Base-by-base conservation (phyloP, 148 eudicot species). In the Cornus suecica region DNA sequence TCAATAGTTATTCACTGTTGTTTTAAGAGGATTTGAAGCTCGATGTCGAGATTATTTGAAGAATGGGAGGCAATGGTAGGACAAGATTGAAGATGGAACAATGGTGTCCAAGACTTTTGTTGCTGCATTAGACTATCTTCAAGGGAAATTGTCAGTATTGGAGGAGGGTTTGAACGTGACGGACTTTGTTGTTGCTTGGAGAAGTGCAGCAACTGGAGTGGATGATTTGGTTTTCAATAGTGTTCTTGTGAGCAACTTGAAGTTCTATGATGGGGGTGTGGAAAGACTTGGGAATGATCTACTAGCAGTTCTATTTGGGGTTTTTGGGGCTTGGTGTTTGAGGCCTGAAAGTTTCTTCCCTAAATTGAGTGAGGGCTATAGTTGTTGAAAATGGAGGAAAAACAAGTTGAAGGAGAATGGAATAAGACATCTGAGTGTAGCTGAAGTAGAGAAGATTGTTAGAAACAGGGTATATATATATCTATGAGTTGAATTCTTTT, bases 331-430 rank as follows among this genome's bases (percentile, higher is more conserved):
- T 41, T 93, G 97, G 99, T 95, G 99, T 86, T 80, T 95, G 86
- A 90, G 97, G 85, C 97, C 99, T 2, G 93, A 93, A 87, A 92
- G 97, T 28, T 95, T 91, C 86, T 93, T 95, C 84, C 97, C 99
- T 5, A 78, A 84, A 75, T 52, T 86, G 11, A 88, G 83, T 30
- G 97, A 92, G 71, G 88, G 92, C 72, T 76, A 90, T 63, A 84
- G 84, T 62, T 92, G 74, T 80, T 95, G 75, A 95, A 84, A 80
- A 83, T 87, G 91, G 92, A 74, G 10, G 82, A 85, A 69, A 84
- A 82, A 14, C 83, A 84, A 72, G 94, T 79, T 86, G 76, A 88
- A 86, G 65, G 85, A 82, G 34, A 87, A 88, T 75, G 84, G 87
- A 63, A 84, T 92, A 63, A 85, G 92, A 76, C 94, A 93, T 82